These are phyloP conservation scores for Ogataea pini DNA, from an alignment of 805 yeast genomes.

Conservation along the genomic window DNA sequence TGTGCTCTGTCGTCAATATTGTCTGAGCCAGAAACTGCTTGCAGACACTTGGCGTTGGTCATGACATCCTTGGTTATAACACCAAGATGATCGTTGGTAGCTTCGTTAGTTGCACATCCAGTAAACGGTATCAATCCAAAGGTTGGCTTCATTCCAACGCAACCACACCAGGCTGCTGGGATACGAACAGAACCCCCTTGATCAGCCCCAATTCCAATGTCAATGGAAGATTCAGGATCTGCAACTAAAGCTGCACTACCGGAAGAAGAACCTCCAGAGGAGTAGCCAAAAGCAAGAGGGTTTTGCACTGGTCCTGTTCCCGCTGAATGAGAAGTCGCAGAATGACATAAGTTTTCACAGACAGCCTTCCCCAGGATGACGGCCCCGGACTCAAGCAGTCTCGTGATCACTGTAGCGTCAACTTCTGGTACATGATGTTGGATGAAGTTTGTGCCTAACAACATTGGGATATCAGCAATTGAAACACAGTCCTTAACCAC, in stretches of 20 bases:
- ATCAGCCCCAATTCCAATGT: slow-evolving; percentile 36
- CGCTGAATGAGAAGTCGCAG: slow-evolving; percentile 33
- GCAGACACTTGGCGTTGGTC: slow-evolving; percentile 34
- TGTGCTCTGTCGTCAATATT: slow-evolving; percentile 33
- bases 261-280: slow-evolving; percentile 50
- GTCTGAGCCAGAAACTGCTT: slow-evolving; percentile 39
- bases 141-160: slow-evolving; percentile 48
- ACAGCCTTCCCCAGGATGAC: slow-evolving; percentile 35
- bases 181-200: slow-evolving; percentile 51
- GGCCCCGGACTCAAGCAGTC: slow-evolving; percentile 38
- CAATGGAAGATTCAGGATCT: slow-evolving; percentile 33
- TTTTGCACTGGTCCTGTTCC: slow-evolving; percentile 44
- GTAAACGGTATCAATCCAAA: slow-evolving; percentile 44
- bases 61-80: slow-evolving; percentile 38
- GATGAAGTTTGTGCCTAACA: slow-evolving; percentile 36
- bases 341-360: slow-evolving; percentile 38
- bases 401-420: slow-evolving; percentile 40
- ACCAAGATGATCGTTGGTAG: slow-evolving; percentile 39
- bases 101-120: slow-evolving; percentile 38
- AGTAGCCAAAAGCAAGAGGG: slow-evolving; percentile 38
- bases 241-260: slow-evolving; percentile 45
- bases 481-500: slow-evolving; percentile 38
- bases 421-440: slow-evolving; percentile 33
- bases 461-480: slow-evolving; percentile 37
- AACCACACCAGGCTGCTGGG: slow-evolving; percentile 40